Evolutionary conservation across 2,329 filamentous ascomycete species (phyloP), one percentile per base, ranked within the genome.

Genomic region (Monilinia vaccinii-corymbosi): DNA sequence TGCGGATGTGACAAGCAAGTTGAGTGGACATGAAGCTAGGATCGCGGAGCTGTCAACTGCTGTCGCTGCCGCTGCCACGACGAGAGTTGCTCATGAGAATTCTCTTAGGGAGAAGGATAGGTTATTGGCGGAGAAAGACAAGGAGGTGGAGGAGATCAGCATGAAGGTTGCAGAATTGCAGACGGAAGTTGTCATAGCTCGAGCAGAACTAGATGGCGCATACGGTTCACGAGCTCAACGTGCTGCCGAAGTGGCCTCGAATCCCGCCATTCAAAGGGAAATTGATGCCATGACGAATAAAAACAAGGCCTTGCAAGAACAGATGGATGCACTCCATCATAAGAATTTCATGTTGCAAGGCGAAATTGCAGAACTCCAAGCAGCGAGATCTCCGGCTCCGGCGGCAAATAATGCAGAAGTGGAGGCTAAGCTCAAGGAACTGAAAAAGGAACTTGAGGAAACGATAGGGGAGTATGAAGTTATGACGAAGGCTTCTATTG

Each of bases 181-280:
- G 40, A 89, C 86, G 2, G 86, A 97, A 76, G 81, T 97, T 46
- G 95, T 93, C n/a, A 87, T 97, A 66, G 91, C 89, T 31, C 84
- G 85, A 70, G 90, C 92, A 57, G 93, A 97, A 73, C 88, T 97
- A 31, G 94, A 96, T 68, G 91, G 91, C 63, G 95, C 96, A 71
- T 97, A 97, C 71, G 94, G 94, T 45, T 82, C 80, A n/a, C 79
- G 86, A 56, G 81, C 84, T 11, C 79, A 89, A 70, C 82, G 86
- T 36, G 84, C 85, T 14, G 85, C 84, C n/a, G 84, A 87, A 70
- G 81, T 81, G 13, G 81, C 82, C 11, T 75, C 77, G 50, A 82
- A 83, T 53, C 81, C 79, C 3, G 77, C 76, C 25, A 77, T 85
- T 47, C 81, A 83, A 67, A 80, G 78, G 58, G 82, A 87, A 68